phyloP scores from a whole-genome alignment of 1,139 yeast genomes.

The Kazachstania sp. region DNA sequence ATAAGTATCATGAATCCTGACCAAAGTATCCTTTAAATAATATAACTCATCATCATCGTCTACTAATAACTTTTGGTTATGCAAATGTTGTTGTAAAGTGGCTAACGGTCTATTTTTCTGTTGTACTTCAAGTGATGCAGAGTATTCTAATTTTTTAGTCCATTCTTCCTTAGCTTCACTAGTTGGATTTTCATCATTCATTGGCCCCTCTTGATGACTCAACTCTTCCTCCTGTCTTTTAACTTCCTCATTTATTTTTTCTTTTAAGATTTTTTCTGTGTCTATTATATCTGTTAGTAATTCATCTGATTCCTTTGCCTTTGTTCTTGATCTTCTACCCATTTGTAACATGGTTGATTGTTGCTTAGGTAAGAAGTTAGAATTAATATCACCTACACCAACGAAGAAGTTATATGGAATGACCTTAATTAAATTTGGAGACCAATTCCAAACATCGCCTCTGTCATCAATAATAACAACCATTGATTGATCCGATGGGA shows the following conservation, averaged over 20 bases:
- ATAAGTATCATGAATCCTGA: constrained; percentile 56
- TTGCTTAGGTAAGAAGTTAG: constrained; percentile 81
- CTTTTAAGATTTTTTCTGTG: constrained; percentile 26
- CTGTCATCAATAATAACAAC: constrained; percentile 95
- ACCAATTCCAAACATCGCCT: constrained; percentile 99
- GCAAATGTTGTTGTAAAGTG: constrained; percentile 67
- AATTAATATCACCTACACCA: constrained; percentile 95
- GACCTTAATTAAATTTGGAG: constrained; percentile 79
- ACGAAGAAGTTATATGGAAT: constrained; percentile 94
- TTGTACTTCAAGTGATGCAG: constrained; percentile 34
- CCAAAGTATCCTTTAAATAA: constrained; percentile 55
- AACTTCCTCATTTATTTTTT: constrained; percentile 30
- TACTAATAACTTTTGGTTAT: constrained; percentile 53
- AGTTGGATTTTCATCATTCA: constrained; percentile 20
- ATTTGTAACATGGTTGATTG: constrained; percentile 61
- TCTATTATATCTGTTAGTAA: constrained; percentile 29
- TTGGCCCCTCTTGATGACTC: constrained; percentile 17
- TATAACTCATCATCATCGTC: constrained; percentile 77
- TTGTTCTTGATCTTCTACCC: constrained; percentile 41
- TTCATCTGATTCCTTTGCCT: constrained; percentile 36
- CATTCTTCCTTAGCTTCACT: constrained; percentile 32
- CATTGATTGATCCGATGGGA: constrained; percentile 95
- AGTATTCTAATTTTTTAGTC: constrained; percentile 35
- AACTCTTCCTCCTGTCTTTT: constrained; percentile 30
- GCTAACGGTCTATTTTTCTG: constrained; percentile 69